phyloP scores from a whole-genome alignment of 2,329 filamentous ascomycete genomes.

The Acephala macrosclerotiorum region DNA sequence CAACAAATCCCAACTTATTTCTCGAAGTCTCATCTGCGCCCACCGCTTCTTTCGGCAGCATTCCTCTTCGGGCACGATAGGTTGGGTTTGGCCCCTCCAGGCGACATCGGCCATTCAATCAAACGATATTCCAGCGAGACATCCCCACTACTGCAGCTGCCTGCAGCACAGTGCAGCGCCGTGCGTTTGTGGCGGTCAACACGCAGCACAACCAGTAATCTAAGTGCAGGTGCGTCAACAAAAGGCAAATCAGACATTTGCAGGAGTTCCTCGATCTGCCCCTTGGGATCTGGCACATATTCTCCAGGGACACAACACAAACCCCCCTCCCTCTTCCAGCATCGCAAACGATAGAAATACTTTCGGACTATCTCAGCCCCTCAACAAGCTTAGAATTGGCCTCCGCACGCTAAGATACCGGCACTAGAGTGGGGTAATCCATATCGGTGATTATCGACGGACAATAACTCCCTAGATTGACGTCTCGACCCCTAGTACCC shows the following conservation, averaged over 20 bases:
- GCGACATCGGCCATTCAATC: slow-evolving; percentile 2
- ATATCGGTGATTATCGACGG: not conserved
- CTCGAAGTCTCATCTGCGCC: not conserved
- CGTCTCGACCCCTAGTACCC: not conserved
- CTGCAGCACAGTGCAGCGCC: slow-evolving; percentile 8
- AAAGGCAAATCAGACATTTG: not conserved
- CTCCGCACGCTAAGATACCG: slow-evolving; percentile 6
- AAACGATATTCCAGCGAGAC: slow-evolving; percentile 1
- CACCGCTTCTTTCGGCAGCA: slow-evolving; percentile 7
- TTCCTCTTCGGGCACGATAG: not conserved
- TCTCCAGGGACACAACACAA: not conserved
- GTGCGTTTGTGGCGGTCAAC: slow-evolving; percentile 11
- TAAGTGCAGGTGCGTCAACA: slow-evolving; percentile 7
- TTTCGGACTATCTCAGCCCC: not conserved
- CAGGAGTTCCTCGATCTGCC: not conserved
- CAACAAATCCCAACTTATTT: not conserved
- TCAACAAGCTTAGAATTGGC: slow-evolving; percentile 10
- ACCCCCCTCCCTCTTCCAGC: not conserved
- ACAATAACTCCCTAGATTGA: slow-evolving; percentile 1
- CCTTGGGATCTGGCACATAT: not conserved
- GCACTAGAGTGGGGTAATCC: not conserved
- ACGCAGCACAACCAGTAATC: slow-evolving; percentile 1
- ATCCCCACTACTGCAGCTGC: slow-evolving; percentile 10
- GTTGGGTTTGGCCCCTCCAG: not conserved
- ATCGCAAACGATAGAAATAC: not conserved